Percentiles rank a stretch among this genome's conserved stretches.
These are phyloP conservation scores for Phytophthora macrochlamydospora DNA, from an alignment of 352 stramenopile genomes.

Conservation along the genomic window DNA sequence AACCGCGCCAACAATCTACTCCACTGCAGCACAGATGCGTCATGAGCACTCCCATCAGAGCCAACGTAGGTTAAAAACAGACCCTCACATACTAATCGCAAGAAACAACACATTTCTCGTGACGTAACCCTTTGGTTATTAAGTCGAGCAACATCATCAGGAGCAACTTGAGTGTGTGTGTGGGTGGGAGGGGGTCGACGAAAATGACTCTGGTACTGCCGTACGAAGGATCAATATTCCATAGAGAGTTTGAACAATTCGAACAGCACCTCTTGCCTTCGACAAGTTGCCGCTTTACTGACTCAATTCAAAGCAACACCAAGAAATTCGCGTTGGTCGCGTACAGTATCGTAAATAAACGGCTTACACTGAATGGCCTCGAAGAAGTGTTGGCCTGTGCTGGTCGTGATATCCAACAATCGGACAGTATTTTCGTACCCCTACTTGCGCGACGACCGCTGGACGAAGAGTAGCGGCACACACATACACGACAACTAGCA, in stretches of 20 bases:
- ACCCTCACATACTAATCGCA: conserved; percentile 7
- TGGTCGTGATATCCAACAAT: neutral
- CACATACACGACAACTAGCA: no score
- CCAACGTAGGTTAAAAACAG: conserved; percentile 4
- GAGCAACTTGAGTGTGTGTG: neutral
- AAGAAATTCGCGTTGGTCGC: neutral
- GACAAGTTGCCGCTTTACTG: conserved; percentile 1
- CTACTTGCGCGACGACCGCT: neutral
- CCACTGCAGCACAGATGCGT: conserved; percentile 7
- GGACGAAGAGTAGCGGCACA: no score
- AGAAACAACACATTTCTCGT: conserved; percentile 10
- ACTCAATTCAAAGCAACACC: conserved; percentile 9
- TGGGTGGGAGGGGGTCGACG: neutral
- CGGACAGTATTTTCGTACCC: neutral
- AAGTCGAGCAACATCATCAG: conserved; percentile 1
- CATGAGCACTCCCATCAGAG: conserved; percentile 10
- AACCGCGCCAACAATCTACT: conserved; percentile 4
- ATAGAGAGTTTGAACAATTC: neutral
- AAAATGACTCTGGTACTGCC: neutral
- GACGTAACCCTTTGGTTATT: conserved; percentile 3
- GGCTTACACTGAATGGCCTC: conserved; percentile 1
- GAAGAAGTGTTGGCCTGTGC: neutral
- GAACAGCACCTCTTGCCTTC: conserved; percentile 9
- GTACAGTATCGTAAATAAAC: neutral
- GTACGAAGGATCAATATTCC: neutral